Percentiles rank a stretch among this genome's conserved stretches.
Conservation (phyloP, 768 basidiomycete species). For the Neoboletus brunneissimus region DNA sequence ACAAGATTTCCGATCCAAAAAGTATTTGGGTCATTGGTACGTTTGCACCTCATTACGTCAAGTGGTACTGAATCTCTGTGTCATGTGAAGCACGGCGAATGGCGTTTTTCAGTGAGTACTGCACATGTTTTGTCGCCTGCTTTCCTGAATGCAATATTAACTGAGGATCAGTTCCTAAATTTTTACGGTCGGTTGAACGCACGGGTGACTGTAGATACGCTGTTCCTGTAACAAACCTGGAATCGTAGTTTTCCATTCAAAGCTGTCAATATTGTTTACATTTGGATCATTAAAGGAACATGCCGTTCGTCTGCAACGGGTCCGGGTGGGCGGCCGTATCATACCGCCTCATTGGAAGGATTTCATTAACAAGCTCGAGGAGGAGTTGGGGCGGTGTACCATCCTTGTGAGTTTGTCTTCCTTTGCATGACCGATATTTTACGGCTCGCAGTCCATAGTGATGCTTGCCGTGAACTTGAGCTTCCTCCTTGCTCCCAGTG, state of each 20-base stretch:
- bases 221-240: neutral
- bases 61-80: neutral
- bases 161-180: neutral
- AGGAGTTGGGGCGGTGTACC: neutral
- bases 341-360: neutral
- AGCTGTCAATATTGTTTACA: neutral
- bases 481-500: neutral
- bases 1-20: constrained; percentile 3
- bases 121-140: neutral
- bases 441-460: neutral
- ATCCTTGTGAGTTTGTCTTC: neutral
- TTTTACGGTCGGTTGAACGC: neutral
- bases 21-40: constrained; percentile 14
- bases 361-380: neutral
- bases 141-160: neutral
- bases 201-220: neutral
- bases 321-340: neutral
- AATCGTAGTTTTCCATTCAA: neutral
- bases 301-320: neutral
- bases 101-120: neutral
- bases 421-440: neutral
- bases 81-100: neutral
- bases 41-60: neutral
- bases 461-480: neutral
- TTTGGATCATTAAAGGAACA: neutral